These are phyloP conservation scores for Fraxinus paxiana DNA, from an alignment of 305 asterid species.

Conservation along the genomic window DNA sequence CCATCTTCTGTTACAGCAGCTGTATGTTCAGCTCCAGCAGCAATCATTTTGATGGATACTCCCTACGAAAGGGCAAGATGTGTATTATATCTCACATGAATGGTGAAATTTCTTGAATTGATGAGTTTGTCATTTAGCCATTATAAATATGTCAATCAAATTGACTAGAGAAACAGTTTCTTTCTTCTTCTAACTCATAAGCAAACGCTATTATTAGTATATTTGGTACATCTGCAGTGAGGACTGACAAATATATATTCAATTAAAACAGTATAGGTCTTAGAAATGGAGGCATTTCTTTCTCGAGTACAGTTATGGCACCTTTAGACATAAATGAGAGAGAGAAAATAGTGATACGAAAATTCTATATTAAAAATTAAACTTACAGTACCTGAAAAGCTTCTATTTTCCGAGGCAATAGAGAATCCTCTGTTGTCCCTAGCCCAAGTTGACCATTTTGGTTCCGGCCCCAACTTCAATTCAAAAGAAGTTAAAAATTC, in stretches of 20 bases:
- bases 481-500: slow-evolving; percentile 1
- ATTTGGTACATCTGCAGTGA: background rate
- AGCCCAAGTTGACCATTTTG: slow-evolving; percentile 98
- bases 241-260: background rate
- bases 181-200: background rate
- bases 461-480: slow-evolving; percentile 93
- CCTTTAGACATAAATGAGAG: background rate
- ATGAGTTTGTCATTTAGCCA: background rate
- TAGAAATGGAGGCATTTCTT: background rate
- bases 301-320: background rate
- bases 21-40: slow-evolving; percentile 98
- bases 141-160: background rate
- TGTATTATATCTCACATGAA: background rate
- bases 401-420: slow-evolving; percentile 73
- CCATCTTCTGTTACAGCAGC: slow-evolving; percentile 97
- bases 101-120: background rate
- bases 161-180: background rate
- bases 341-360: background rate
- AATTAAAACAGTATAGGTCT: background rate
- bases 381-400: slow-evolving; percentile 68
- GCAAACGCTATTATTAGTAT: background rate
- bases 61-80: slow-evolving; percentile 45
- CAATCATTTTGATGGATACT: slow-evolving; percentile 77
- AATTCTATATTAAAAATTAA: background rate
- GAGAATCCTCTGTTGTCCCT: slow-evolving; percentile 87